These are phyloP conservation scores for Pleurotus pulmonarius DNA, from an alignment of 768 basidiomycete species.

Conservation along the genomic window DNA sequence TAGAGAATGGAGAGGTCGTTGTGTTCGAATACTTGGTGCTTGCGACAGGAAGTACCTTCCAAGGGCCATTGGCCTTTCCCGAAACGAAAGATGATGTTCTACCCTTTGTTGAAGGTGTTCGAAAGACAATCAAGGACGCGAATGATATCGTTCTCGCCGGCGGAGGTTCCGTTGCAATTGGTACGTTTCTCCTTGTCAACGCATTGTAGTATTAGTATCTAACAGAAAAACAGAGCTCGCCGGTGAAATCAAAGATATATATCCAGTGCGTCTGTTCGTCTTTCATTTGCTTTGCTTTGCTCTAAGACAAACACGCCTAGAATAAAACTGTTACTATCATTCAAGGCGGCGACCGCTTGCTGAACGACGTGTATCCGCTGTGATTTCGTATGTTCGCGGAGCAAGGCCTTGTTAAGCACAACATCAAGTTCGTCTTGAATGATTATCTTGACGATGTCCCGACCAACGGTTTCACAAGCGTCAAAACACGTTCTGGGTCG, in stretches of 20 bases:
- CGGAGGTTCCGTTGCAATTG: conserved; percentile 37
- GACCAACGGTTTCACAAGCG: conserved; percentile 26
- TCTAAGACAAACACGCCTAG: conserved; percentile 15
- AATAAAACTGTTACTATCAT: conserved; percentile 55
- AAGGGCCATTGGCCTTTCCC: conserved; percentile 32
- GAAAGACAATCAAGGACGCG: conserved; percentile 26
- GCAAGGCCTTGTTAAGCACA: conserved; percentile 34
- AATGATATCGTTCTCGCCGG: conserved; percentile 35
- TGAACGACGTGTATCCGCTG: conserved; percentile 53
- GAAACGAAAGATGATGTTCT: conserved; percentile 18
- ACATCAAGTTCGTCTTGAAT: conserved; percentile 46
- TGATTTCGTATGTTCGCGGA: conserved; percentile 48
- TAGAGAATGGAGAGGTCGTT: conserved; percentile 41
- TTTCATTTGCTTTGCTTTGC: neutral
- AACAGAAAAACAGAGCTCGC: conserved; percentile 28
- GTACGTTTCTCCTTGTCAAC: neutral
- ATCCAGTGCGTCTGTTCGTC: conserved; percentile 26
- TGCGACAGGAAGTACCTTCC: conserved; percentile 49
- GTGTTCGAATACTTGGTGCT: conserved; percentile 52
- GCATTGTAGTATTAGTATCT: neutral
- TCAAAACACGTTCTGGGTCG: conserved; percentile 50
- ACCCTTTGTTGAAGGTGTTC: conserved; percentile 15
- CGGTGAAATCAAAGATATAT: conserved; percentile 39
- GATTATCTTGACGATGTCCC: conserved; percentile 50
- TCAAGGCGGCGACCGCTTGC: conserved; percentile 45